Evolutionary conservation across 2,329 filamentous ascomycete species (phyloP).

Genomic region (Magnaporthales sp.): DNA sequence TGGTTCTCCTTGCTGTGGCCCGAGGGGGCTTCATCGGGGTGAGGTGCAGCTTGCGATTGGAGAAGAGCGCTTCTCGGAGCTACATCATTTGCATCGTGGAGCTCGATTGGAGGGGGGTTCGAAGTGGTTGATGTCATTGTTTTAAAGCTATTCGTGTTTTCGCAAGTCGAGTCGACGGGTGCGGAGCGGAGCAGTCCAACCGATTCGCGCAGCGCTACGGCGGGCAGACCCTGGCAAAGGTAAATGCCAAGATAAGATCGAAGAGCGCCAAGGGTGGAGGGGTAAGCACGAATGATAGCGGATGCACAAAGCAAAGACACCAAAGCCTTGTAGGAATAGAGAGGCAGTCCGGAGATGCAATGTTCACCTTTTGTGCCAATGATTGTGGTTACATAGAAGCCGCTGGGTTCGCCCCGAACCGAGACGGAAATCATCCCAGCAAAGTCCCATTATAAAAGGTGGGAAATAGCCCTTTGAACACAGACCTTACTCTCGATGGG

Average conservation of each 20-base stretch:
- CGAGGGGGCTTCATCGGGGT: background rate
- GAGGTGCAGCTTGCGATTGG: background rate
- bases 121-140: background rate
- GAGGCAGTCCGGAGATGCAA: background rate
- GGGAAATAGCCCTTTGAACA: background rate
- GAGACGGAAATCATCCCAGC: background rate
- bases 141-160: background rate
- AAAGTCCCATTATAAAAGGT: background rate
- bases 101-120: background rate
- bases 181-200: background rate
- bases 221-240: background rate
- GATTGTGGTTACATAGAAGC: background rate
- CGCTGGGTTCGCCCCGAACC: background rate
- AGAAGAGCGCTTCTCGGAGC: background rate
- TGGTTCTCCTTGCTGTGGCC: background rate
- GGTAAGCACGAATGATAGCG: background rate
- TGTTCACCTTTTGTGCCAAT: background rate
- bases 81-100: background rate
- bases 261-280: background rate
- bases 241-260: background rate
- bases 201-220: background rate
- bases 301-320: background rate
- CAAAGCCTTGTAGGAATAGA: background rate
- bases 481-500: background rate
- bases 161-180: background rate